Evolutionary conservation across 352 stramenopile species (phyloP).

Genomic region (Phytophthora nicotianae): DNA sequence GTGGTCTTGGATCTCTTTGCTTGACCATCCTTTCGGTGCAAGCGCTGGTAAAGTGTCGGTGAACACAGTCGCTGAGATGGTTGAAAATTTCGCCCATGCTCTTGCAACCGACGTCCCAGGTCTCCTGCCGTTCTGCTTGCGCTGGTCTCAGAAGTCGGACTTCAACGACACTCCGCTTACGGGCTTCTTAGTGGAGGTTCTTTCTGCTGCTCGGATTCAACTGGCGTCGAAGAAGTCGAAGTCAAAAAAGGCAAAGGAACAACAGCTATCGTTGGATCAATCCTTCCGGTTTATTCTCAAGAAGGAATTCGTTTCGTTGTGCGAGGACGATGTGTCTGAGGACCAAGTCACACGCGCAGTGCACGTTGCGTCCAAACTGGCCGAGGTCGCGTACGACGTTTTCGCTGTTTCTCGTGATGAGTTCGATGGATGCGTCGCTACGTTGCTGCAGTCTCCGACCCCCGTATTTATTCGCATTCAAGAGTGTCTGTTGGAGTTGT

Average conservation of each 20-base stretch:
- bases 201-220: slow-evolving; percentile 49
- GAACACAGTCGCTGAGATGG: slow-evolving; percentile 31
- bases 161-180: slow-evolving; percentile 54
- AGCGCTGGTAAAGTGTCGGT: slow-evolving; percentile 20
- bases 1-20: slow-evolving; percentile 45
- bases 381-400: slow-evolving; percentile 46
- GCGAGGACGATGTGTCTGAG: slow-evolving; percentile 33
- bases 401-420: slow-evolving; percentile 50
- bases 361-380: slow-evolving; percentile 56
- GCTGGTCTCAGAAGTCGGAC: slow-evolving; percentile 62
- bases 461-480: slow-evolving; percentile 73
- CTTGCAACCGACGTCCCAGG: slow-evolving; percentile 43
- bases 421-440: slow-evolving; percentile 69
- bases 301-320: slow-evolving; percentile 66
- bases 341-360: slow-evolving; percentile 29
- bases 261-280: slow-evolving; percentile 49
- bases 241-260: slow-evolving; percentile 46
- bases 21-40: slow-evolving; percentile 63
- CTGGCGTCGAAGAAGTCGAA: slow-evolving; percentile 38
- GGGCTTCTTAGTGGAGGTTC: slow-evolving; percentile 62
- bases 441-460: slow-evolving; percentile 65
- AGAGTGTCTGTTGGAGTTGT: slow-evolving; percentile 52
- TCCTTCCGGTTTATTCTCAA: slow-evolving; percentile 65
- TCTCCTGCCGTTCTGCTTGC: slow-evolving; percentile 63
- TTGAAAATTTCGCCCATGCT: slow-evolving; percentile 46